Evolutionary conservation across 2,329 filamentous ascomycete genomes (phyloP).

Genomic region (Ophiocordyceps sinensis): DNA sequence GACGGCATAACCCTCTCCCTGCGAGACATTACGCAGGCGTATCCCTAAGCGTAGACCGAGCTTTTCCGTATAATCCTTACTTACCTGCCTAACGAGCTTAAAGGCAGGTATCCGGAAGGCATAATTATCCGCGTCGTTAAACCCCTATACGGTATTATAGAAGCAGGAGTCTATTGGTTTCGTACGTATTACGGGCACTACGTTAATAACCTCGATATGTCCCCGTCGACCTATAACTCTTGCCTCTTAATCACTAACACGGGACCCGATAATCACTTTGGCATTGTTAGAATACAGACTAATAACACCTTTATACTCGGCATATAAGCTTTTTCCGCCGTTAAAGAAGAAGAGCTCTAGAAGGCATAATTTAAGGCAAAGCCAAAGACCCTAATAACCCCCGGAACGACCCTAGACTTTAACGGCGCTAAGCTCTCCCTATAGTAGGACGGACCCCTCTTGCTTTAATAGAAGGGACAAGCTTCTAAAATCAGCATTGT

Average conservation of each 20-base stretch:
- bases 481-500: not conserved
- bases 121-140: not conserved
- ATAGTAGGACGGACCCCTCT: not conserved
- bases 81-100: not conserved
- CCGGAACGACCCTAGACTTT: not conserved
- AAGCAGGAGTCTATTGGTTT: not conserved
- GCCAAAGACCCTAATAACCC: not conserved
- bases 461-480: not conserved
- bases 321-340: not conserved
- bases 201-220: not conserved
- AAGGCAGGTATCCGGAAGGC: not conserved
- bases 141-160: not conserved
- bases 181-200: not conserved
- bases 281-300: not conserved
- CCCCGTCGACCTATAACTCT: not conserved
- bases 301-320: not conserved
- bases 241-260: not conserved
- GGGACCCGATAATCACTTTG: not conserved
- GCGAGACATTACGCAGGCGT: not conserved
- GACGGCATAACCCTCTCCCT: not conserved
- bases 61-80: not conserved
- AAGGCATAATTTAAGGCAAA: not conserved
- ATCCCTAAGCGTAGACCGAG: not conserved
- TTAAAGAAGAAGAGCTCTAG: no score
- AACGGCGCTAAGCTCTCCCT: not conserved